Evolutionary conservation across 2,329 filamentous ascomycete species (phyloP).

Genomic region (Talaromyces funiculosus): DNA sequence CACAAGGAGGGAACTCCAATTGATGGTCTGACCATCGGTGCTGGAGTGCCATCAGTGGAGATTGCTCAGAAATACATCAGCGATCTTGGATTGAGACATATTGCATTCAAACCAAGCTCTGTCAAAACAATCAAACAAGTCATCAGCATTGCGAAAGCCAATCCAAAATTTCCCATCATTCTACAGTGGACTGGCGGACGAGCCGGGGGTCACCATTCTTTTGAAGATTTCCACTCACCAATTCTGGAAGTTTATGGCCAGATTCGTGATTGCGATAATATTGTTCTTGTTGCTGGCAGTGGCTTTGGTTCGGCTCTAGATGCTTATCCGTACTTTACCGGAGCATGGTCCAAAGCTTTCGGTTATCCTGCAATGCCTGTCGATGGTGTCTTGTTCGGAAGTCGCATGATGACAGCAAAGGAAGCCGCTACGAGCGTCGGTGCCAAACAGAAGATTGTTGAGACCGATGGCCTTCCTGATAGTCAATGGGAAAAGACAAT

Average conservation of each 20-base stretch:
- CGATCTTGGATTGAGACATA: slow-evolving; percentile 86
- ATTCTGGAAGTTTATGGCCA: slow-evolving; percentile 85
- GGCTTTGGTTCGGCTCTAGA: slow-evolving; percentile 86
- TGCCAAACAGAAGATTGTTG: slow-evolving; percentile 84
- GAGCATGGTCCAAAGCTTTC: slow-evolving; percentile 75
- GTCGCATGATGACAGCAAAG: slow-evolving; percentile 90
- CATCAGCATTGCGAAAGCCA: slow-evolving; percentile 86
- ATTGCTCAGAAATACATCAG: slow-evolving; percentile 90
- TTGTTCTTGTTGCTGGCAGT: slow-evolving; percentile 82
- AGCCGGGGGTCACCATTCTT: slow-evolving; percentile 90
- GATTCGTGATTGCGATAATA: slow-evolving; percentile 77
- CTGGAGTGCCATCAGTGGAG: slow-evolving; percentile 90
- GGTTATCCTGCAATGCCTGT: slow-evolving; percentile 91
- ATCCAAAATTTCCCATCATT: slow-evolving; percentile 85
- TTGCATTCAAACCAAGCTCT: slow-evolving; percentile 89
- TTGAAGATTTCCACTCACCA: slow-evolving; percentile 89
- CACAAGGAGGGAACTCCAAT: slow-evolving; percentile 82
- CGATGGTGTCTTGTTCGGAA: slow-evolving; percentile 84
- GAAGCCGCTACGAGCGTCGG: slow-evolving; percentile 85
- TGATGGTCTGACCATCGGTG: slow-evolving; percentile 85
- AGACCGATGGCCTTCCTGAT: slow-evolving; percentile 76
- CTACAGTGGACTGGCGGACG: slow-evolving; percentile 93
- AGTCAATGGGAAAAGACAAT: slow-evolving; percentile 87
- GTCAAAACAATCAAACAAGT: slow-evolving; percentile 80
- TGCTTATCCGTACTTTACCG: slow-evolving; percentile 87